Evolutionary conservation across 2,329 filamentous ascomycete species (phyloP).

Genomic region (Aspergillus pseudoterreus): DNA sequence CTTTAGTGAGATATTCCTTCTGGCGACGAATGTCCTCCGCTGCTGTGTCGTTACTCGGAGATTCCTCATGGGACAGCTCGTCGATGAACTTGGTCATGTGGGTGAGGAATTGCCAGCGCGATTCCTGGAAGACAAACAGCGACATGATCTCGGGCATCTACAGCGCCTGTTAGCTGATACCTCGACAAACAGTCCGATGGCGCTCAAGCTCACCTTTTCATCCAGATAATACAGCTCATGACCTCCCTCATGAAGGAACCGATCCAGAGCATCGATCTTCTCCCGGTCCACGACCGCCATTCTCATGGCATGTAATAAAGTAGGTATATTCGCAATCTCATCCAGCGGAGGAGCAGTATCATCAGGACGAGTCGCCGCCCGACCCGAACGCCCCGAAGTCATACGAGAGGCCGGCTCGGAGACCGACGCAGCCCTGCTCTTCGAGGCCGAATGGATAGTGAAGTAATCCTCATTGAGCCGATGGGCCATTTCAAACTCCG

Average conservation of each 20-base stretch:
- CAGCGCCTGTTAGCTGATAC: background rate
- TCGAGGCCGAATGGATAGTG: constrained; percentile 59
- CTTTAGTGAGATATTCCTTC: constrained; percentile 67
- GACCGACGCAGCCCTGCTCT: constrained; percentile 40
- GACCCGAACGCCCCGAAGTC: constrained; percentile 28
- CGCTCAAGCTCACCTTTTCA: constrained; percentile 45
- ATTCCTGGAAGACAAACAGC: constrained; percentile 84
- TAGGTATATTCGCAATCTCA: constrained; percentile 62
- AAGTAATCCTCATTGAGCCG: constrained; percentile 77
- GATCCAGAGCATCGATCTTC: constrained; percentile 78
- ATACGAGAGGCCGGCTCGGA: constrained; percentile 27
- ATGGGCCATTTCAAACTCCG: constrained; percentile 49
- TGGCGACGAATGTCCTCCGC: constrained; percentile 45
- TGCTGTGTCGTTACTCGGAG: constrained; percentile 37
- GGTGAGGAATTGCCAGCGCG: constrained; percentile 70
- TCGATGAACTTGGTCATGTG: constrained; percentile 65
- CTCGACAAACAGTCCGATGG: background rate
- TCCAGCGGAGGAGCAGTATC: constrained; percentile 41
- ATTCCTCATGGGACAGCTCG: constrained; percentile 46
- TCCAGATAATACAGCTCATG: constrained; percentile 74
- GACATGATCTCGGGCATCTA: constrained; percentile 82
- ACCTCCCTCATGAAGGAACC: constrained; percentile 72
- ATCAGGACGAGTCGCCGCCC: constrained; percentile 42
- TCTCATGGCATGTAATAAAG: constrained; percentile 66
- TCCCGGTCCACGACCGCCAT: constrained; percentile 79